Conservation (phyloP, 768 basidiomycete species). For the Termitomyces sp. region DNA sequence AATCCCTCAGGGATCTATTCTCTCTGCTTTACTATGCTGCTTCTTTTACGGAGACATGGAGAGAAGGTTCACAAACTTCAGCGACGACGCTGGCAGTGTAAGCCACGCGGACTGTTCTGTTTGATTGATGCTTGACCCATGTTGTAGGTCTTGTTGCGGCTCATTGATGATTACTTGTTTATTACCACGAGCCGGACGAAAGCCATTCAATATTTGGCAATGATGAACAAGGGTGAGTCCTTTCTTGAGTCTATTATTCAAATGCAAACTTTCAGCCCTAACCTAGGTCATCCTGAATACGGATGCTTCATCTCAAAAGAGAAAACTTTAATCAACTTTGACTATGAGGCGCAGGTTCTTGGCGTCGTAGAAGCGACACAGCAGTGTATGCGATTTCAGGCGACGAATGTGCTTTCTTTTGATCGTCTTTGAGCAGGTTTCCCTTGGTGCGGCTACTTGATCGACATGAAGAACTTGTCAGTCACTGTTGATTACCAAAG, state of each 20-base stretch:
- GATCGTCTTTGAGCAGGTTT: conserved; percentile 48
- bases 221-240: conserved; percentile 65
- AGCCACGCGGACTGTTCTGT: conserved; percentile 19
- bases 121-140: not conserved
- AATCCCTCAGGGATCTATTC: conserved; percentile 95
- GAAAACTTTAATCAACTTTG: conserved; percentile 89
- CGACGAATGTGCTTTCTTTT: not conserved
- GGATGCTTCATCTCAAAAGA: conserved; percentile 87
- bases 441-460: conserved; percentile 88
- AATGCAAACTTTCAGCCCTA: not conserved
- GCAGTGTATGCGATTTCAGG: conserved; percentile 26
- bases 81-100: conserved; percentile 58
- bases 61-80: conserved; percentile 46
- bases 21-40: conserved; percentile 90
- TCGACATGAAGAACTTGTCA: conserved; percentile 73
- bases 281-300: conserved; percentile 83
- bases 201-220: conserved; percentile 65
- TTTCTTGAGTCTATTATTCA: not conserved
- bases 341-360: conserved; percentile 46
- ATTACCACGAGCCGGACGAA: conserved; percentile 61
- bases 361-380: conserved; percentile 48
- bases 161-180: conserved; percentile 94
- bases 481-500: conserved; percentile 76
- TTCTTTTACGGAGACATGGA: conserved; percentile 96
- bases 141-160: conserved; percentile 65